Percentiles rank a stretch among this genome's conserved stretches.
Evolutionary conservation across 306 rosid species (phyloP).

Genomic region (Corylus americana): DNA sequence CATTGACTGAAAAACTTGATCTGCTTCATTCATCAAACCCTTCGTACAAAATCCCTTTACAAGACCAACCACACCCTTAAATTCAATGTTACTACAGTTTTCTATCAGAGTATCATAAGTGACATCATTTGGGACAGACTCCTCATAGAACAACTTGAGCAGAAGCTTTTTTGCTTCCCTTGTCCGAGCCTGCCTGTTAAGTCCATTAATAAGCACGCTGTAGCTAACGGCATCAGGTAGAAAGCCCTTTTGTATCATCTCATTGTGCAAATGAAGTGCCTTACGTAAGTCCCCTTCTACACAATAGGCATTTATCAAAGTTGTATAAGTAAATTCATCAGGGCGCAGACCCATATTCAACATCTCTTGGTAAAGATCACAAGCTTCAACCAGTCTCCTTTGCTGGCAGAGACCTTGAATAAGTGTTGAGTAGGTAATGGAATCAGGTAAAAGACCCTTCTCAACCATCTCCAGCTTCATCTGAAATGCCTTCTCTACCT

Average conservation of each 20-base stretch:
- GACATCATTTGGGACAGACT: slow-evolving; percentile 63
- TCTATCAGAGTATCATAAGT: slow-evolving; percentile 77
- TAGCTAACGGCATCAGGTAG: slow-evolving; percentile 83
- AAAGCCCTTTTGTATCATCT: slow-evolving; percentile 74
- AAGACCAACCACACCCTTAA: slow-evolving; percentile 73
- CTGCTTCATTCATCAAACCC: slow-evolving; percentile 89
- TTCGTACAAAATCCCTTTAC: slow-evolving; percentile 89
- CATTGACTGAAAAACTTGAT: slow-evolving; percentile 65
- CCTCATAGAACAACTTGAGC: slow-evolving; percentile 75
- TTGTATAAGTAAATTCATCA: slow-evolving; percentile 76
- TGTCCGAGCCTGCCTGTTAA: slow-evolving; percentile 76
- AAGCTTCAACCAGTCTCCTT: slow-evolving; percentile 62
- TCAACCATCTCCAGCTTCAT: slow-evolving; percentile 71
- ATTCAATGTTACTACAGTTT: slow-evolving; percentile 57
- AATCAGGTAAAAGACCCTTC: slow-evolving; percentile 68
- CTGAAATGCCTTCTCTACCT: slow-evolving; percentile 63
- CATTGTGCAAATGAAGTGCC: slow-evolving; percentile 76
- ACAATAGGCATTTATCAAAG: slow-evolving; percentile 80
- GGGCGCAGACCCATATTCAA: slow-evolving; percentile 47
- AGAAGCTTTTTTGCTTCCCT: slow-evolving; percentile 89
- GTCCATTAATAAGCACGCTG: slow-evolving; percentile 90
- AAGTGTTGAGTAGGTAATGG: slow-evolving; percentile 68
- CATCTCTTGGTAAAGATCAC: slow-evolving; percentile 75
- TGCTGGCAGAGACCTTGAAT: slow-evolving; percentile 80
- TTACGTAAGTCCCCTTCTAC: slow-evolving; percentile 64